Evolutionary conservation across 129 eudicot species (phyloP), one percentile per base, ranked within the genome.

Genomic region (Arctium minus): DNA sequence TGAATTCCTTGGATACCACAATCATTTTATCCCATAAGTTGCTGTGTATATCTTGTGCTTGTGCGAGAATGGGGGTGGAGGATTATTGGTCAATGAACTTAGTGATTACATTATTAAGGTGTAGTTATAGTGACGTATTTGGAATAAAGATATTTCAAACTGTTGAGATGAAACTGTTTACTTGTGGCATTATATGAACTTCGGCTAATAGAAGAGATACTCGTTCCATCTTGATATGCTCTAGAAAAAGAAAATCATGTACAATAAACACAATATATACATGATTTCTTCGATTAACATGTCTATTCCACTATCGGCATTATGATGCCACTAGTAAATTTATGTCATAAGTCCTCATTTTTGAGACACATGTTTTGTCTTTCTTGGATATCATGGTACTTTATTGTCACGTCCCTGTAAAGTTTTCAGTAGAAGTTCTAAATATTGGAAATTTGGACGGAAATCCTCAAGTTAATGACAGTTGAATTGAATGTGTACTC

Each of bases 81-180:
- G 29, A 22, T 65, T 64, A 13, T 36, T 39, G 6, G 32, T 68
- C 2, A 64, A 35, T 79, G 44, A 70, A 18, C 29, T 48, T 71
- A 39, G 33, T 70, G 70, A 71, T 9, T 80, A 17, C 76, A 70
- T 80, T 70, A 79, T 70, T 32, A 80, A 46, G 46, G 77, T 32
- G 33, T 33, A 44, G 50, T 18, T 31, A 32, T 17, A 22, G 65
- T 81, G 13, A 17, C 31, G 13, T 62, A 62, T 11, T 29, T 44
- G 40, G 29, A 46, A 22, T 74, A 22, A 1, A 2, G 1, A 46
- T 75, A 68, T 29, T 30, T 75, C 35, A 44, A 50, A 75, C 64
- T n/a, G 36, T 74, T 42, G 40, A 2, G 17, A 75, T 46, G 79
- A 33, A 70, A 80, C 70, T 80, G 83, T 48, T 50, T 48, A 37